Conservation (phyloP, 2,329 filamentous ascomycete genomes). For the Botrytis porri region DNA sequence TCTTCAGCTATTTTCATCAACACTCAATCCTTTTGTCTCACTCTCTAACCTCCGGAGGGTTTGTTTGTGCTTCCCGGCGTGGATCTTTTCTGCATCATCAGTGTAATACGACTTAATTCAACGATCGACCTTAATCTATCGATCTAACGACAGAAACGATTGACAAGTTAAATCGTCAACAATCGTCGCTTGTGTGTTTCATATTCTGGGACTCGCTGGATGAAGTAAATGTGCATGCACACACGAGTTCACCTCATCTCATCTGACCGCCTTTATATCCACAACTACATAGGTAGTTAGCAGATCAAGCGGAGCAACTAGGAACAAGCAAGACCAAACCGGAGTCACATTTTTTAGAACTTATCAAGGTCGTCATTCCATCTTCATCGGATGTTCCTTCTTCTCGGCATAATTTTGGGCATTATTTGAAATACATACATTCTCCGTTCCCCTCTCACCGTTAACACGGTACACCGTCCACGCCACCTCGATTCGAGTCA, state of each 20-base stretch:
- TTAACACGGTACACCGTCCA: not conserved
- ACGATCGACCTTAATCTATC: not conserved
- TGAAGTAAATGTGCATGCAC: conserved; percentile 1
- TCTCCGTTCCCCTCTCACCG: not conserved
- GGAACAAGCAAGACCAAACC: conserved; percentile 3
- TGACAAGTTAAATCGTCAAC: not conserved
- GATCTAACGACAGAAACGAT: not conserved
- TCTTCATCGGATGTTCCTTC: not conserved
- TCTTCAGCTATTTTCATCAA: conserved; percentile 1
- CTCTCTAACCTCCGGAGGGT: not conserved
- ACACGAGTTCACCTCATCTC: conserved; percentile 2
- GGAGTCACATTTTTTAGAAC: conserved; percentile 1
- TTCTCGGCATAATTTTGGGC: not conserved
- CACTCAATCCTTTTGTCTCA: conserved; percentile 3
- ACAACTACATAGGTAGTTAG: conserved; percentile 8
- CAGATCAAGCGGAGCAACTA: not conserved
- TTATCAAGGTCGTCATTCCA: not conserved
- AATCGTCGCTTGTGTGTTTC: not conserved
- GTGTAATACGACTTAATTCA: conserved; percentile 3
- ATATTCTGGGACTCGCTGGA: conserved; percentile 1
- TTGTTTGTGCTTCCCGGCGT: not conserved
- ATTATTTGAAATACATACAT: not conserved
- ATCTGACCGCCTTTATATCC: conserved; percentile 15
- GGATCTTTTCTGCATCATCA: conserved; percentile 9
- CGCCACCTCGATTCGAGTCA: conserved; percentile 1